Base-by-base conservation (phyloP, 2,329 filamentous ascomycete genomes). In the Apiospora saccharicola region DNA sequence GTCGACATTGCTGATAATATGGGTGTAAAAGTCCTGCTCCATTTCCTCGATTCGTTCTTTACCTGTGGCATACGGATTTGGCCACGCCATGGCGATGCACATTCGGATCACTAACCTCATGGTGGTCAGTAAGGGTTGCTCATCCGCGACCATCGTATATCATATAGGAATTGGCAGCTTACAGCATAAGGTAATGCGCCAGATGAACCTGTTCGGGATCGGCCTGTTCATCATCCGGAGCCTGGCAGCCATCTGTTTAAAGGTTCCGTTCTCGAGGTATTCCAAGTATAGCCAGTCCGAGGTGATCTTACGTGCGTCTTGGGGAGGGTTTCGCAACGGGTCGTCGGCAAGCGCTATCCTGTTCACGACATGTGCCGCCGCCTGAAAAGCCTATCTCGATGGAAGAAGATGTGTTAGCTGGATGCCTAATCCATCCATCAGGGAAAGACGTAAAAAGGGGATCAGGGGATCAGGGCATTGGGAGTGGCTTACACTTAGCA, bases 271-370 rank as follows among this genome's bases (percentile, higher is more conserved):
- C 19, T 41, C 34, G 34, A 64, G 34, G 30, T 41, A 64, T 41
- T 64, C 57, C 57, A 64, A 24, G 57, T 64, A 64, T n/a, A 64
- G n/a, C 57, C 57, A 64, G n/a, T 22, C 57, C 34, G 30, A 7
- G n/a, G 22, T 14, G 10, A 64, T 14, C 57, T 2, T 7, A 2
- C 10, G 14, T 41, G 34, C 57, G 10, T 34, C 57, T n/a, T n/a
- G 10, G 4, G n/a, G 19, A 7, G 7, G 57, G 41, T 10, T 41
- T 16, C 34, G 30, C 57, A 64, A 34, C 10, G 57, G 57, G 41
- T 64, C 57, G 19, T 37, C 57, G 57, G 8, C 13, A 30, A 64
- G n/a, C 30, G 22, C 7, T 64, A 64, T n/a, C 12, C 34, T 41
- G 34, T 64, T 64, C 8, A 64, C 57, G 19, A 64, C 19, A 64